Conservation (phyloP, 148 eudicot species). For the Oxyria digyna region DNA sequence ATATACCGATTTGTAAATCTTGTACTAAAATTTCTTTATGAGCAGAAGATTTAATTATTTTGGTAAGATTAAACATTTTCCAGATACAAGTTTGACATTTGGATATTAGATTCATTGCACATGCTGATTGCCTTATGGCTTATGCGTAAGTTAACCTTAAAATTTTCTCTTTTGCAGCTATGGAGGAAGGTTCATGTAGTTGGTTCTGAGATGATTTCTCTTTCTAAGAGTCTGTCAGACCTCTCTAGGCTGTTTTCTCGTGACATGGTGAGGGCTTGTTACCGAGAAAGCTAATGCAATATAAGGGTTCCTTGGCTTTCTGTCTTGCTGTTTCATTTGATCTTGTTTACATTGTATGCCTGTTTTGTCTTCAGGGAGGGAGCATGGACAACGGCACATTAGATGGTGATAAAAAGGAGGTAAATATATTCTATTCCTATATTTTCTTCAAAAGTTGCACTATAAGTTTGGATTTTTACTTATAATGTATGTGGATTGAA, state of each 20-base stretch:
- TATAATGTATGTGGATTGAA: background rate
- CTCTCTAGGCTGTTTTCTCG: conserved; percentile 32
- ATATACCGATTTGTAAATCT: background rate
- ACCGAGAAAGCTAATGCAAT: background rate
- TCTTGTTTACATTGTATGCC: background rate
- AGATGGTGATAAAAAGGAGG: background rate
- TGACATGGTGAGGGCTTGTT: conserved; percentile 37
- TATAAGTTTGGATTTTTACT: background rate
- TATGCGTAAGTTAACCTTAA: background rate
- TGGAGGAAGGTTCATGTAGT: conserved; percentile 61
- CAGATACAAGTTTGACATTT: background rate
- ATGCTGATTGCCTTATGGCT: background rate
- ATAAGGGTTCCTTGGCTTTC: background rate
- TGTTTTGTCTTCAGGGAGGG: conserved; percentile 4
- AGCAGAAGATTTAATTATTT: background rate
- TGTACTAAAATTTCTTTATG: background rate
- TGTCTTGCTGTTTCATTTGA: background rate
- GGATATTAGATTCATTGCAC: conserved; percentile 1
- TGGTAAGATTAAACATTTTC: background rate
- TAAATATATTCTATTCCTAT: background rate
- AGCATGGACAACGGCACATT: background rate
- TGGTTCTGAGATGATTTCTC: conserved; percentile 60
- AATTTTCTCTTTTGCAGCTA: conserved; percentile 29
- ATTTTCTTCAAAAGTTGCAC: background rate
- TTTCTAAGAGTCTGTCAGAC: conserved; percentile 60